Percentiles rank a stretch among this genome's conserved stretches.
phyloP scores from a whole-genome alignment of 2,329 filamentous ascomycete species.

The Beauveria rudraprayagi region DNA sequence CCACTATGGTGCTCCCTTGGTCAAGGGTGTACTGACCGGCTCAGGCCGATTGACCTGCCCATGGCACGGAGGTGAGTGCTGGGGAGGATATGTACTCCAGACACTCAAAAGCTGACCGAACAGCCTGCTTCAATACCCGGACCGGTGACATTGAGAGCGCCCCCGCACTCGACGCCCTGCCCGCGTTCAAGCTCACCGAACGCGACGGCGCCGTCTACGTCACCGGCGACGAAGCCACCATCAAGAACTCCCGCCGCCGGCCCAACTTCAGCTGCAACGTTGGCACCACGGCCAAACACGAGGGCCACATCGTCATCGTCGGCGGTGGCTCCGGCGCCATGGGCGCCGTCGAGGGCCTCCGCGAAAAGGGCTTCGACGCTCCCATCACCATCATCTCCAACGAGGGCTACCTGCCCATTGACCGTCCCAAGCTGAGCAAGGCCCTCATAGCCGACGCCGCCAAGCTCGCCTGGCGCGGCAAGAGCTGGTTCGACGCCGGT shows the following conservation, averaged over 20 bases:
- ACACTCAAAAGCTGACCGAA: not conserved
- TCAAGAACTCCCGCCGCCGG: constrained; percentile 68
- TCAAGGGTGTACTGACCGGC: constrained; percentile 74
- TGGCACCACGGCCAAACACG: constrained; percentile 33
- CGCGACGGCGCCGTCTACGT: constrained; percentile 81
- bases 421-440: constrained; percentile 93
- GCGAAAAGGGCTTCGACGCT: constrained; percentile 72
- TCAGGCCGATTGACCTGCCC: constrained; percentile 84
- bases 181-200: constrained; percentile 72
- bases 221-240: constrained; percentile 65
- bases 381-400: constrained; percentile 74
- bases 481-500: constrained; percentile 65
- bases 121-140: constrained; percentile 84
- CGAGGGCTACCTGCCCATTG: constrained; percentile 81
- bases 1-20: constrained; percentile 86
- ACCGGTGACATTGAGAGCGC: constrained; percentile 95
- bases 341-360: constrained; percentile 73
- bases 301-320: constrained; percentile 71
- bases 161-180: constrained; percentile 78
- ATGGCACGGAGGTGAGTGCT: constrained; percentile 77
- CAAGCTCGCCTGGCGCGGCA: constrained; percentile 70
- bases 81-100: not conserved
- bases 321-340: constrained; percentile 81
- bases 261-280: constrained; percentile 66
- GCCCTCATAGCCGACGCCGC: constrained; percentile 72